These are phyloP conservation scores for Debaryomyces nepalensis DNA, from an alignment of 1,139 yeast genomes.

Conservation along the genomic window DNA sequence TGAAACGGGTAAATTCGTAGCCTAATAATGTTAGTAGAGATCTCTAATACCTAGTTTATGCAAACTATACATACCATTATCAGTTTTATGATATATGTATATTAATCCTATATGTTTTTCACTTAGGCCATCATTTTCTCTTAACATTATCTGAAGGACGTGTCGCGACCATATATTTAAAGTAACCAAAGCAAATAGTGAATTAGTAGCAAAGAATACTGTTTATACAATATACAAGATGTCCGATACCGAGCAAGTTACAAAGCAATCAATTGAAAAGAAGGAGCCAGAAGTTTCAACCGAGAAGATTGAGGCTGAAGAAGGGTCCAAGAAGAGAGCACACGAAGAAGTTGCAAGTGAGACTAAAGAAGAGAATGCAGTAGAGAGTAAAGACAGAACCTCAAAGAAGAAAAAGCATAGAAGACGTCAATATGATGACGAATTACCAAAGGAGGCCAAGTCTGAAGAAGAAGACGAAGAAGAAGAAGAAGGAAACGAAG, in stretches of 20 bases:
- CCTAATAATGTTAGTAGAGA: slow-evolving; percentile 13
- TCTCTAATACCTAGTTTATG: no score
- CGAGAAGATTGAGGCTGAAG: slow-evolving; percentile 18
- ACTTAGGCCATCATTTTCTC: background rate
- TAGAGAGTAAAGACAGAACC: slow-evolving; percentile 30
- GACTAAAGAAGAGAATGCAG: slow-evolving; percentile 16
- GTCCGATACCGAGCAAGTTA: slow-evolving; percentile 5
- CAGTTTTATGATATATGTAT: background rate
- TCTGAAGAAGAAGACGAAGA: slow-evolving; percentile 51
- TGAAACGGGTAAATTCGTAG: slow-evolving; percentile 27
- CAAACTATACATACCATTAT: slow-evolving; percentile 1
- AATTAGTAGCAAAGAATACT: no score
- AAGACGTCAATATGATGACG: slow-evolving; percentile 40
- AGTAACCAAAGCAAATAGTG: background rate
- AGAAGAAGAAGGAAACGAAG: slow-evolving; percentile 44
- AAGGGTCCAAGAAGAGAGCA: slow-evolving; percentile 21
- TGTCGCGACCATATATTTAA: slow-evolving; percentile 2
- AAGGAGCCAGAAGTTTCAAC: slow-evolving; percentile 13
- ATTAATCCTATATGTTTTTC: background rate
- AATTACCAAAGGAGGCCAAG: slow-evolving; percentile 33
- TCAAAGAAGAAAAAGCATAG: slow-evolving; percentile 43
- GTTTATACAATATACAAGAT: background rate
- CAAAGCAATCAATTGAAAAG: slow-evolving; percentile 11
- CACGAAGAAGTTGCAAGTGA: slow-evolving; percentile 19
- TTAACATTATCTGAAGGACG: background rate